Percentiles rank a stretch among this genome's conserved stretches.
Conservation (phyloP, 441 rosid genomes). For the Corymbia calophylla region DNA sequence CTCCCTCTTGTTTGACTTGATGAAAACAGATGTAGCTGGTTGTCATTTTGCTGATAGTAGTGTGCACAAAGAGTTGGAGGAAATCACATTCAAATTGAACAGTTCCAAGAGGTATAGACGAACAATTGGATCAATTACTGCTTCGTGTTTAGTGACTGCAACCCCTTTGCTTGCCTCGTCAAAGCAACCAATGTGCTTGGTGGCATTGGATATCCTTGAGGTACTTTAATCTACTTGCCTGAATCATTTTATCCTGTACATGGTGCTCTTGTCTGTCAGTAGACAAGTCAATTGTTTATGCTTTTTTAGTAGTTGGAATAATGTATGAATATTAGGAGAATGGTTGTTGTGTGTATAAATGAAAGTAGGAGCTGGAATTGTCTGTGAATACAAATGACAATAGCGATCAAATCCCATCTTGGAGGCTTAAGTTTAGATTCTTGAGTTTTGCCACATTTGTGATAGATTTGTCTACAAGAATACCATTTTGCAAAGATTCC, state of each 20-base stretch:
- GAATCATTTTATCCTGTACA: not conserved
- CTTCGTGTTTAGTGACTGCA: conserved; percentile 72
- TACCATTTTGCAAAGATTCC: not conserved
- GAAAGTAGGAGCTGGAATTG: not conserved
- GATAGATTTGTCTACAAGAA: not conserved
- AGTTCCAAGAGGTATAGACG: conserved; percentile 74
- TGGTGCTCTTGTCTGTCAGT: not conserved
- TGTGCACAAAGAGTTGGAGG: conserved; percentile 52
- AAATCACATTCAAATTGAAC: conserved; percentile 46
- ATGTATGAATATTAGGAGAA: not conserved
- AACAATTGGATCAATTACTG: conserved; percentile 71
- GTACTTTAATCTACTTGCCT: conserved; percentile 23
- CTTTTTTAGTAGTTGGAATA: not conserved
- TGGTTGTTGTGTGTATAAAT: not conserved
- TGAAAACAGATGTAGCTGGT: not conserved
- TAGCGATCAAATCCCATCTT: not conserved
- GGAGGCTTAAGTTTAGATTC: not conserved
- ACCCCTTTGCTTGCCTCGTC: conserved; percentile 71
- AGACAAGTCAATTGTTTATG: not conserved
- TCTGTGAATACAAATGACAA: not conserved
- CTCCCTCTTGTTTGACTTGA: not conserved
- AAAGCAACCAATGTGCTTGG: conserved; percentile 63
- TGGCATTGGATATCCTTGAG: conserved; percentile 72
- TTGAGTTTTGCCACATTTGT: not conserved
- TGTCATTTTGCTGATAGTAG: conserved; percentile 3